phyloP scores from a whole-genome alignment of 352 stramenopile genomes.

The Elongisporangium senticosum region DNA sequence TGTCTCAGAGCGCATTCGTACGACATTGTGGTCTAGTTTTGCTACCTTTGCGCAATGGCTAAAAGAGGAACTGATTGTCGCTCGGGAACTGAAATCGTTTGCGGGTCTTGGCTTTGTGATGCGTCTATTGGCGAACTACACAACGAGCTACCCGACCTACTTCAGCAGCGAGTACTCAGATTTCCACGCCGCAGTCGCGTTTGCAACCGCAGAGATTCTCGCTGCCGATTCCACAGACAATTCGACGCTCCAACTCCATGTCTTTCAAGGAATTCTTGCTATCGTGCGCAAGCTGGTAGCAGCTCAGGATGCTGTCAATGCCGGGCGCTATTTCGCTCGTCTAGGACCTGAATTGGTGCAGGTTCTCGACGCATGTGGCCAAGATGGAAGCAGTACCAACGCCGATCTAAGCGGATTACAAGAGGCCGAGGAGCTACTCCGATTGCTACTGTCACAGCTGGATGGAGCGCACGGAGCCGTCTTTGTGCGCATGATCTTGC shows the following conservation, averaged over 20 bases:
- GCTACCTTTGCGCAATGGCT: conserved; percentile 17
- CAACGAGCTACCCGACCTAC: conserved; percentile 20
- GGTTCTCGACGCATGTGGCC: conserved; percentile 10
- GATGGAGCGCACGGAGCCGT: conserved; percentile 30
- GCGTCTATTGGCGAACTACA: conserved; percentile 34
- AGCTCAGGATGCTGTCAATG: conserved; percentile 21
- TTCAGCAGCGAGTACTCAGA: conserved; percentile 18
- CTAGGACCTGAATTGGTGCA: conserved; percentile 37
- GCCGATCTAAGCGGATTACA: conserved; percentile 26
- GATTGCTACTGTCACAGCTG: conserved; percentile 39
- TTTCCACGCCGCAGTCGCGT: conserved; percentile 35
- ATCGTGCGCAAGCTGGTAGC: conserved; percentile 46
- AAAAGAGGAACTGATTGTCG: conserved; percentile 24
- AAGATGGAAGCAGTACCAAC: background rate
- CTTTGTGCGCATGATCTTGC: conserved; percentile 60
- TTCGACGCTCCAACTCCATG: background rate
- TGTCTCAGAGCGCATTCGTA: background rate
- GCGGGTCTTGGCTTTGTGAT: conserved; percentile 24
- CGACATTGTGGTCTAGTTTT: background rate
- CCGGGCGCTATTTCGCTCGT: conserved; percentile 38
- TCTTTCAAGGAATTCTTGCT: conserved; percentile 28
- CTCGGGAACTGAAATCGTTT: conserved; percentile 10
- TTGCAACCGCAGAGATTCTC: conserved; percentile 16
- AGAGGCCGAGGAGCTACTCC: conserved; percentile 42
- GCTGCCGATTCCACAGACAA: conserved; percentile 13